Percentiles rank a stretch among this genome's conserved stretches.
These are phyloP conservation scores for Gyromitra esculenta DNA, from an alignment of 2,329 filamentous ascomycete genomes.

Conservation along the genomic window DNA sequence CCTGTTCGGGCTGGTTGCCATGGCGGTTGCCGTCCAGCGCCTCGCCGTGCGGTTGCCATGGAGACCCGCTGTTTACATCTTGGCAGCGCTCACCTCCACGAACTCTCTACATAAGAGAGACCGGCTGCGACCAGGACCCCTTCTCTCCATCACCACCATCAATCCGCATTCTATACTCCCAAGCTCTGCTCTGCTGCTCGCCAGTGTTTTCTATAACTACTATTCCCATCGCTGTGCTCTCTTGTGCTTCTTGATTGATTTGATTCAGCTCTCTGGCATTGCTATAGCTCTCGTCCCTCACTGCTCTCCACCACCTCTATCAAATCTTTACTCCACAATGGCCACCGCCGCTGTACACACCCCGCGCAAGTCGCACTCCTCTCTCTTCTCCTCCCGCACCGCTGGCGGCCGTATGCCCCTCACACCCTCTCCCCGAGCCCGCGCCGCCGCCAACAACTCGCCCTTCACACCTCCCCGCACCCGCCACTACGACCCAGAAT, in stretches of 20 bases:
- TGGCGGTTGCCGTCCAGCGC: conserved; percentile 21
- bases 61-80: conserved; percentile 39
- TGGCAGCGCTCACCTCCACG: conserved; percentile 16
- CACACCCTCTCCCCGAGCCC: conserved; percentile 83
- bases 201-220: not conserved
- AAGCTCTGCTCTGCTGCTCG: too few relatives aligned
- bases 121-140: not conserved
- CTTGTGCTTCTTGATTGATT: too few relatives aligned
- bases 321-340: conserved; percentile 69
- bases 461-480: conserved; percentile 74
- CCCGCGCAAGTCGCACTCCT: conserved; percentile 92
- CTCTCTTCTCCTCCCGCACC: conserved; percentile 89
- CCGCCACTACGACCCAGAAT: conserved; percentile 47
- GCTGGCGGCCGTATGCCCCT: conserved; percentile 94
- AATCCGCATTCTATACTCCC: not conserved
- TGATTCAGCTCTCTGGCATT: not conserved
- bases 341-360: conserved; percentile 85
- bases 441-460: conserved; percentile 71
- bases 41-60: conserved; percentile 17
- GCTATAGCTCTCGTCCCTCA: not conserved
- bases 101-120: conserved; percentile 22
- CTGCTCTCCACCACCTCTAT: not conserved
- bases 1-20: conserved; percentile 27
- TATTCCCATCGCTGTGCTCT: not conserved
- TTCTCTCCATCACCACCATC: not conserved